Percentiles rank a stretch among this genome's conserved stretches.
Conservation (phyloP, 2,329 filamentous ascomycete species). For the Sordariomycetes sp. region DNA sequence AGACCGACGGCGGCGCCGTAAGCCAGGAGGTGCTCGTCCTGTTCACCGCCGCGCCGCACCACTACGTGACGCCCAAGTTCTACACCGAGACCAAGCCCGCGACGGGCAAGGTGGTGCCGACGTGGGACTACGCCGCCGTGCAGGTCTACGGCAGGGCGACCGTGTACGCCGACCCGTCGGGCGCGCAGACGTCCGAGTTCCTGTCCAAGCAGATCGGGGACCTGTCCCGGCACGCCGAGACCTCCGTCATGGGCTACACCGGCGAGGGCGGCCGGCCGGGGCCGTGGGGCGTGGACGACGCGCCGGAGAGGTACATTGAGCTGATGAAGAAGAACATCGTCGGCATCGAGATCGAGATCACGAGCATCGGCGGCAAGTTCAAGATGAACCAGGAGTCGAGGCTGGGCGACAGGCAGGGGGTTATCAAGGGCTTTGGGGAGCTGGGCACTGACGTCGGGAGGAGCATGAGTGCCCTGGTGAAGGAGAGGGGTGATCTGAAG, state of each 20-base stretch:
- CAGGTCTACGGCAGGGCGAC: slow-evolving; percentile 52
- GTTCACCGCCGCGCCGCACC: slow-evolving; percentile 48
- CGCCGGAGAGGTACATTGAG: slow-evolving; percentile 45
- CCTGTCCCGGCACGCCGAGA: slow-evolving; percentile 41
- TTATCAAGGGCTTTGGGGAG: slow-evolving; percentile 44
- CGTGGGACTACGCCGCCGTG: slow-evolving; percentile 61
- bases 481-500: too few relatives aligned
- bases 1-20: slow-evolving; percentile 27
- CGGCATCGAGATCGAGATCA: slow-evolving; percentile 50
- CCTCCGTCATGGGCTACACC: slow-evolving; percentile 44
- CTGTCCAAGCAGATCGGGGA: slow-evolving; percentile 42
- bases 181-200: slow-evolving; percentile 33
- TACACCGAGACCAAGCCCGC: slow-evolving; percentile 56
- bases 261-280: slow-evolving; percentile 19
- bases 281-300: slow-evolving; percentile 49
- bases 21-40: slow-evolving; percentile 49
- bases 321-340: slow-evolving; percentile 50
- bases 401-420: slow-evolving; percentile 42
- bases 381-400: slow-evolving; percentile 58
- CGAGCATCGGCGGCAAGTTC: slow-evolving; percentile 48
- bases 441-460: slow-evolving; percentile 20
- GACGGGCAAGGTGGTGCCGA: slow-evolving; percentile 59
- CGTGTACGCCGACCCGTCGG: slow-evolving; percentile 40
- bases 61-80: slow-evolving; percentile 62
- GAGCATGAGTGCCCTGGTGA: too few relatives aligned